phyloP scores from a whole-genome alignment of 2,329 filamentous ascomycete species.

The Calonectria crousiana region DNA sequence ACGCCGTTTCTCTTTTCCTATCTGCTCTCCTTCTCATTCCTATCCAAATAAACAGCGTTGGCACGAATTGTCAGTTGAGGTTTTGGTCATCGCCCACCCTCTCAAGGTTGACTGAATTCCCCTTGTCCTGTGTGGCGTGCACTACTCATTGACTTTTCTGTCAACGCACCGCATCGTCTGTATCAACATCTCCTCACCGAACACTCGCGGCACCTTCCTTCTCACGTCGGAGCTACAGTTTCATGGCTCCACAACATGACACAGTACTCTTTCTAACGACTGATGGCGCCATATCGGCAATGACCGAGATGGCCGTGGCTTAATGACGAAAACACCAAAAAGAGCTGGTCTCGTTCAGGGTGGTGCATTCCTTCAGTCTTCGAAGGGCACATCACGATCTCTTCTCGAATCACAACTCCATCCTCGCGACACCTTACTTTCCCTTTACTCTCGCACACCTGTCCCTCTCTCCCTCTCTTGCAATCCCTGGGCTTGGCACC shows the following conservation, averaged over 20 bases:
- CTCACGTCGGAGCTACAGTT: conserved; percentile 29
- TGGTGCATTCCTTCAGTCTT: conserved; percentile 35
- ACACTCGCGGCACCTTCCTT: conserved; percentile 34
- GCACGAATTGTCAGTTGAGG: conserved; percentile 23
- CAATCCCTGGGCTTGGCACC: conserved; percentile 32
- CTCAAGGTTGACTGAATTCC: conserved; percentile 28
- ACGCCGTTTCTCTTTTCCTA: conserved; percentile 41
- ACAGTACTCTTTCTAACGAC: conserved; percentile 38
- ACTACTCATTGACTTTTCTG: conserved; percentile 33
- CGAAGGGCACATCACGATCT: conserved; percentile 46
- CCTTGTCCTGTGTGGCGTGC: conserved; percentile 34
- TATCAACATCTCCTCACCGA: conserved; percentile 34
- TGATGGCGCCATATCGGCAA: conserved; percentile 36
- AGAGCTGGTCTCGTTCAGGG: conserved; percentile 38
- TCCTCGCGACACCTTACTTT: conserved; percentile 40
- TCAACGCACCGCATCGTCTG: conserved; percentile 35
- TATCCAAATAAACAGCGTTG: conserved; percentile 32
- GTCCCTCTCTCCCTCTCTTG: conserved; percentile 36
- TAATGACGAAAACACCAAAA: conserved; percentile 40
- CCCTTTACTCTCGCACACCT: conserved; percentile 40
- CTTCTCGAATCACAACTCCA: conserved; percentile 45
- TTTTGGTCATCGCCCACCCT: conserved; percentile 12
- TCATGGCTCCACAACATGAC: conserved; percentile 35
- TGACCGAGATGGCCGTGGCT: conserved; percentile 38
- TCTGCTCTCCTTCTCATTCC: conserved; percentile 40